Percentiles rank a stretch among this genome's conserved stretches.
These are phyloP conservation scores for Bimuria novae-zelandiae DNA, from an alignment of 2,329 filamentous ascomycete genomes.

Conservation along the genomic window DNA sequence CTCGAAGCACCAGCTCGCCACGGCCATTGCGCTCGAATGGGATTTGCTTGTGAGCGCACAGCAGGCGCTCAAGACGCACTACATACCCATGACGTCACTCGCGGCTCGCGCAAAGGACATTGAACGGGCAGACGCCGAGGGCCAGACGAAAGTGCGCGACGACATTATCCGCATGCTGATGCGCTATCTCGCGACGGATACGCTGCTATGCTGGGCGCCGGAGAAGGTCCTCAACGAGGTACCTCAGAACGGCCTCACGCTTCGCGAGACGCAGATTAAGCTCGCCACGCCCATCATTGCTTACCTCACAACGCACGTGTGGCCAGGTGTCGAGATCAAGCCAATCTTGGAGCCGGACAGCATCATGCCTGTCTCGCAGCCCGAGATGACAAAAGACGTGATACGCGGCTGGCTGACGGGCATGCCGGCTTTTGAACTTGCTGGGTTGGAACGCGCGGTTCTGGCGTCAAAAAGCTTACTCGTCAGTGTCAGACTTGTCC, in stretches of 20 bases:
- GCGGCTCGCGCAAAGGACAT: slow-evolving; percentile 85
- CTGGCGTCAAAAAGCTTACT: slow-evolving; percentile 87
- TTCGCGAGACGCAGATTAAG: slow-evolving; percentile 74
- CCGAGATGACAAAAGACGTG: slow-evolving; percentile 73
- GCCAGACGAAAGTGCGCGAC: slow-evolving; percentile 59
- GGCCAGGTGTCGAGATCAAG: slow-evolving; percentile 79
- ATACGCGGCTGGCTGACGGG: slow-evolving; percentile 77
- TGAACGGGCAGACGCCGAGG: slow-evolving; percentile 64
- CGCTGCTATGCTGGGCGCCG: slow-evolving; percentile 86
- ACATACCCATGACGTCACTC: slow-evolving; percentile 88
- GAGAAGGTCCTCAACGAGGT: slow-evolving; percentile 56
- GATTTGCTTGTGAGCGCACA: slow-evolving; percentile 79
- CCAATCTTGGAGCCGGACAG: slow-evolving; percentile 80
- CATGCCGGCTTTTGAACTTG: slow-evolving; percentile 78
- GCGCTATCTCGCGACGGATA: slow-evolving; percentile 90
- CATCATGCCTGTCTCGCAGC: slow-evolving; percentile 77
- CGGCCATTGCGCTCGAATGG: slow-evolving; percentile 91
- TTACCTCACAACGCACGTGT: slow-evolving; percentile 73
- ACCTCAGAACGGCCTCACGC: slow-evolving; percentile 52
- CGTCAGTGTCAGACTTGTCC: slow-evolving; percentile 73
- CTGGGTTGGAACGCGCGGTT: slow-evolving; percentile 80
- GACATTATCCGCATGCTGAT: slow-evolving; percentile 71
- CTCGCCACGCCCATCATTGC: slow-evolving; percentile 72
- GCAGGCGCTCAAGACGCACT: slow-evolving; percentile 82
- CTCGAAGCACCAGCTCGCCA: slow-evolving; percentile 79